phyloP scores from a whole-genome alignment of 371 early-diverging fungal genomes.

The Apophysomyces trapeziformis region DNA sequence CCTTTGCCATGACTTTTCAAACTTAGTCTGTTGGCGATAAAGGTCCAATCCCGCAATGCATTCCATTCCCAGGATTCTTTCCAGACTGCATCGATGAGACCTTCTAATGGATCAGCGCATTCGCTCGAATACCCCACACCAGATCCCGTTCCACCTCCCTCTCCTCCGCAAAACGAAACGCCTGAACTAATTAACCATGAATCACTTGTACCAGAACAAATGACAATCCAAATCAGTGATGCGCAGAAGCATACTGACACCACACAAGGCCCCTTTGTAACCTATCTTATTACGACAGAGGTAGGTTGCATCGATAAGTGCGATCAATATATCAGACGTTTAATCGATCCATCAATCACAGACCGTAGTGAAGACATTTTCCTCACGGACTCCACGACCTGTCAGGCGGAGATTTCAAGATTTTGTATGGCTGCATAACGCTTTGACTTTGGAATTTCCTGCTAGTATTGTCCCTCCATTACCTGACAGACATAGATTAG shows the following conservation, averaged over 20 bases:
- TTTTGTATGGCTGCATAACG: conserved; percentile 87
- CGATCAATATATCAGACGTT: background rate
- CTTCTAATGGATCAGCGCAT: conserved; percentile 3
- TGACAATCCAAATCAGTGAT: conserved; percentile 68
- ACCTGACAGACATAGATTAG: conserved; percentile 24
- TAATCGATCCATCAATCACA: background rate
- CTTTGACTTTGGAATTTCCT: conserved; percentile 73
- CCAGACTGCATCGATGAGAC: conserved; percentile 8
- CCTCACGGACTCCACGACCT: conserved; percentile 39
- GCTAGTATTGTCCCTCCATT: conserved; percentile 76
- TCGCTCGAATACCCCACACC: conserved; percentile 8
- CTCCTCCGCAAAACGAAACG: conserved; percentile 8
- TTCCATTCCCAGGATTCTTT: conserved; percentile 10
- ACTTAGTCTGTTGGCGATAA: background rate
- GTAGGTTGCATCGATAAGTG: conserved; percentile 29
- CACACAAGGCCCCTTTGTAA: conserved; percentile 73
- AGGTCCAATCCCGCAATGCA: background rate
- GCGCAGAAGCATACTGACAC: conserved; percentile 89
- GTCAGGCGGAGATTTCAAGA: conserved; percentile 92
- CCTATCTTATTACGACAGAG: conserved; percentile 82
- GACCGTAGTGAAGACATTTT: conserved; percentile 11
- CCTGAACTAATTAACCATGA: background rate
- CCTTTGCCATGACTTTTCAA: background rate
- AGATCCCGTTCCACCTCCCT: conserved; percentile 1
- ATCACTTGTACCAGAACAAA: conserved; percentile 21